Percentiles rank a stretch among this genome's conserved stretches.
These are phyloP conservation scores for Arabidopsis arenosa DNA, from an alignment of 345 rosid genomes.

Conservation along the genomic window DNA sequence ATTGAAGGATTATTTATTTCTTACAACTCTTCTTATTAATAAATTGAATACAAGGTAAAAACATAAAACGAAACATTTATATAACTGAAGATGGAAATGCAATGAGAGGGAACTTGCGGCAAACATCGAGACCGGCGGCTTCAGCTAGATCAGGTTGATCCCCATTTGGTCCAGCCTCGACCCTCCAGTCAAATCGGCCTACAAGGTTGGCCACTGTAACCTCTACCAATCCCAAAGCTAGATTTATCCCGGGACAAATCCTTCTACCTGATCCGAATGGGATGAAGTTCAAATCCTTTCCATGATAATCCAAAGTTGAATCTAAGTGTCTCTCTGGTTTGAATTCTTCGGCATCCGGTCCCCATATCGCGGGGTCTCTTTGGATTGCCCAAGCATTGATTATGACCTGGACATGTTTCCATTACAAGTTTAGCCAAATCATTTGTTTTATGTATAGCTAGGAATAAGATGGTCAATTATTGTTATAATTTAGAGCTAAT, in stretches of 20 bases:
- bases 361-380: slow-evolving; percentile 52
- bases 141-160: slow-evolving; percentile 33
- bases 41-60: neutral
- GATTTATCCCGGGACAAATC: slow-evolving; percentile 26
- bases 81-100: slow-evolving; percentile 22
- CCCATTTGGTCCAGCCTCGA: neutral
- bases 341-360: slow-evolving; percentile 53
- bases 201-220: slow-evolving; percentile 31
- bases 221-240: slow-evolving; percentile 30
- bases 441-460: too few species aligned
- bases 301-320: slow-evolving; percentile 5
- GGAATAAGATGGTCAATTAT: too few species aligned
- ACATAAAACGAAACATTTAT: neutral
- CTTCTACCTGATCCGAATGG: slow-evolving; percentile 42
- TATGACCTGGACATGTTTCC: slow-evolving; percentile 15
- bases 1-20: neutral
- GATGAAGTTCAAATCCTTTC: slow-evolving; percentile 33
- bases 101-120: slow-evolving; percentile 31
- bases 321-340: slow-evolving; percentile 49
- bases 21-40: neutral
- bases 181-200: slow-evolving; percentile 30
- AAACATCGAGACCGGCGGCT: slow-evolving; percentile 24
- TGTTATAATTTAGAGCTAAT: too few species aligned
- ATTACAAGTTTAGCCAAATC: too few species aligned
- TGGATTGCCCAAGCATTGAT: slow-evolving; percentile 49